Evolutionary conservation across 352 stramenopile species (phyloP).

Genomic region (Paralagenidium karlingii): DNA sequence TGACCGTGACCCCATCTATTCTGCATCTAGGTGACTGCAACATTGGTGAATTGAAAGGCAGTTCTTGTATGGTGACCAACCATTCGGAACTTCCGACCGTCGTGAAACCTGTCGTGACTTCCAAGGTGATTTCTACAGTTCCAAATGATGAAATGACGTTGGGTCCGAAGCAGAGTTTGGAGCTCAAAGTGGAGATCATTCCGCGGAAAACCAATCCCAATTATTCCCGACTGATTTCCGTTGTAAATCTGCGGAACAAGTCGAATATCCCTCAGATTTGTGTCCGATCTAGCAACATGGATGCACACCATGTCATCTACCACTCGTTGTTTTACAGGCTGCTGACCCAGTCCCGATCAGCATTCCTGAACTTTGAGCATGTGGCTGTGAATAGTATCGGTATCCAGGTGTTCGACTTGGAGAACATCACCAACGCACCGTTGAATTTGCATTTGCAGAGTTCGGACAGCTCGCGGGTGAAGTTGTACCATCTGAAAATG

Average conservation of each 20-base stretch:
- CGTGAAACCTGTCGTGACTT: constrained; percentile 78
- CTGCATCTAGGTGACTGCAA: constrained; percentile 83
- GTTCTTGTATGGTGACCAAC: constrained; percentile 79
- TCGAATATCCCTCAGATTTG: constrained; percentile 76
- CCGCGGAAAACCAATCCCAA: constrained; percentile 83
- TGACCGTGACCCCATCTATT: constrained; percentile 75
- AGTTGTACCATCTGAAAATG: constrained; percentile 61
- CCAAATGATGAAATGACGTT: constrained; percentile 82
- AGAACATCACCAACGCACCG: constrained; percentile 79
- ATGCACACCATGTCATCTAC: constrained; percentile 85
- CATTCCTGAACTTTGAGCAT: constrained; percentile 83
- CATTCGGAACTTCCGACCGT: constrained; percentile 80
- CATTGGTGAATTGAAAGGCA: constrained; percentile 81
- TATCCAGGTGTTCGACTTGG: constrained; percentile 80
- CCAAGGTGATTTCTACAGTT: constrained; percentile 82
- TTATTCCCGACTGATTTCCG: constrained; percentile 77
- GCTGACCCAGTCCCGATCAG: constrained; percentile 67
- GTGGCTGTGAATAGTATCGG: constrained; percentile 74
- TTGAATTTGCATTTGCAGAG: constrained; percentile 70
- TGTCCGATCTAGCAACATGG: constrained; percentile 85
- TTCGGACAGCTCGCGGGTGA: constrained; percentile 53
- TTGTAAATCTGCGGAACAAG: constrained; percentile 84
- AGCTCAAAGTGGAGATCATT: constrained; percentile 86
- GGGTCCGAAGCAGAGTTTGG: constrained; percentile 73
- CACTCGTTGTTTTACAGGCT: constrained; percentile 87